Base-by-base conservation (phyloP, 129 eudicot genomes). In the Oenanthe sinensis region DNA sequence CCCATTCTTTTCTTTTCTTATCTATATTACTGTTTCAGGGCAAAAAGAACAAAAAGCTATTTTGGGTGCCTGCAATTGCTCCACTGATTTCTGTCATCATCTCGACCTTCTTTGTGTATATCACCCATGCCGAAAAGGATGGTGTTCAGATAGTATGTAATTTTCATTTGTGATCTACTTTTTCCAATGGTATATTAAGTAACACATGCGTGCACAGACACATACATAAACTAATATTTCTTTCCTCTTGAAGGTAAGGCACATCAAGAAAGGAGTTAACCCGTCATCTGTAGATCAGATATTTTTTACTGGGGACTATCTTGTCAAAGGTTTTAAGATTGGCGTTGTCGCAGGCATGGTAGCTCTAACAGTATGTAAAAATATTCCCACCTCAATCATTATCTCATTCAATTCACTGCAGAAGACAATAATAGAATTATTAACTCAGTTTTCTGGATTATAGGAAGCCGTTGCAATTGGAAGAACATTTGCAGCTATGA, bases 381-480 rank as follows among this genome's bases (percentile, higher is more conserved):
- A 46, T 11, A n/a, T 26, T 68, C n/a, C 3, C 33, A 22, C 16
- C 46, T 22, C 19, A 26, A 42, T 40, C 39, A 20, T 11, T 2
- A n/a, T 73, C 69, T 28, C n/a, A 54, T 54, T 44, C 76, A 42
- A 4, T 76, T 28, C 24, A 52, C 14, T 20, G 36, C 15, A 52
- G 37, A 52, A 24, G 28, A 3, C 15, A n/a, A 12, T 28, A 22
- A 4, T 37, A 33, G 28, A 44, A 44, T 11, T n/a, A 73, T 37
- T 37, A 37, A 47, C 50, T 6, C 30, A 20, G 42, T 74, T 36
- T 68, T 42, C 24, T 39, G 58, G 69, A 22, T 54, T 17, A 30
- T 82, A 92, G 97, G 97, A 92, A 90, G 96, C 93, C n/a, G 87
- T 88, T 13, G 96, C 96, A 71, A 90, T 92, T 50, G 97, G 93